A percentile compares a stretch with the other conserved stretches of the same genome.
These are phyloP conservation scores for Termitomyces sp. DNA, from an alignment of 768 basidiomycete genomes.

Conservation along the genomic window DNA sequence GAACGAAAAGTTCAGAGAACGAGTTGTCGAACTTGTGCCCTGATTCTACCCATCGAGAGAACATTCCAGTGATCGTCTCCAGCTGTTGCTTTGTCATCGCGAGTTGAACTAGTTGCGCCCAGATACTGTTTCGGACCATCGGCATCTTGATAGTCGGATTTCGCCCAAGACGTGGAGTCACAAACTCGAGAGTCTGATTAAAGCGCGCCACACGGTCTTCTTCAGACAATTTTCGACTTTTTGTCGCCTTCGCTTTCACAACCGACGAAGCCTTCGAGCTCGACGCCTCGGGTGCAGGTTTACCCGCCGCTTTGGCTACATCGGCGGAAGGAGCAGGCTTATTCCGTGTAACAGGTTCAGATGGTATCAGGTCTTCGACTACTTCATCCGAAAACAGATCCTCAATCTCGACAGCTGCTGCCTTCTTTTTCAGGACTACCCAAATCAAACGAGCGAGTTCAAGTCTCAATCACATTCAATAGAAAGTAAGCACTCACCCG, in stretches of 20 bases:
- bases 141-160: neutral
- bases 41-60: constrained; percentile 48
- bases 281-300: neutral
- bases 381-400: constrained; percentile 10
- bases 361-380: constrained; percentile 3
- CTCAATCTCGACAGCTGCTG: constrained; percentile 6
- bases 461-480: neutral
- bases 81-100: constrained; percentile 48
- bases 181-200: neutral
- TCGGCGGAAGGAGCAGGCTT: neutral
- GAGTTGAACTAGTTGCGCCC: constrained; percentile 38
- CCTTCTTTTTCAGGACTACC: constrained; percentile 11
- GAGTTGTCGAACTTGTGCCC: constrained; percentile 32
- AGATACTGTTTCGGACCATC: constrained; percentile 39
- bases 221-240: neutral
- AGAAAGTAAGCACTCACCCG: neutral
- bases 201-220: constrained; percentile 1
- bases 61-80: constrained; percentile 36
- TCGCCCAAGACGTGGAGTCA: neutral
- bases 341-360: neutral
- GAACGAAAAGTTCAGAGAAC: constrained; percentile 47
- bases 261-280: neutral
- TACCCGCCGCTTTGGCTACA: neutral
- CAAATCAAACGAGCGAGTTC: neutral
- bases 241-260: neutral